Conservation (phyloP, 1,284 basidiomycete species). For the Blastosporella zonata region DNA sequence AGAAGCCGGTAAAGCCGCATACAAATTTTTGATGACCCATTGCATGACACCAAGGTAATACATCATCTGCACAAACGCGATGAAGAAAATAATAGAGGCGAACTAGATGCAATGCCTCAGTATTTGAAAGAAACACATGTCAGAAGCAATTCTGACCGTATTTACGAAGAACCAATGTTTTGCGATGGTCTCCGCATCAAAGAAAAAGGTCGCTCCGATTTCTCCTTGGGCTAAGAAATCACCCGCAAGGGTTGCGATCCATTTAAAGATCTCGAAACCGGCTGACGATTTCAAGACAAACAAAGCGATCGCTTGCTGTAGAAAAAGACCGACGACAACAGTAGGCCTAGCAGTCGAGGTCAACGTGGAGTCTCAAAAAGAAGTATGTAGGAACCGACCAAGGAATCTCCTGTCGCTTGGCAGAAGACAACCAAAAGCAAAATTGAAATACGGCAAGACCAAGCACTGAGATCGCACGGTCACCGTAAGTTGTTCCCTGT, state of each 20-base stretch:
- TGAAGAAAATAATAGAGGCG: slow-evolving; percentile 79
- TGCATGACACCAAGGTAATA: slow-evolving; percentile 88
- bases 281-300: slow-evolving; percentile 82
- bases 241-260: slow-evolving; percentile 72
- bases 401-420: slow-evolving; percentile 56
- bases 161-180: slow-evolving; percentile 83
- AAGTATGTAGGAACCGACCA: slow-evolving; percentile 44
- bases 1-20: slow-evolving; percentile 24
- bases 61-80: slow-evolving; percentile 85
- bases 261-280: slow-evolving; percentile 79
- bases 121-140: background rate
- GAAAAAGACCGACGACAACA: slow-evolving; percentile 79
- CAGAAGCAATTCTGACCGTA: slow-evolving; percentile 38
- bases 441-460: slow-evolving; percentile 77
- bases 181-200: slow-evolving; percentile 54
- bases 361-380: background rate
- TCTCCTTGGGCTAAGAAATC: slow-evolving; percentile 68
- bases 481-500: slow-evolving; percentile 66
- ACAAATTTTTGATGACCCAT: slow-evolving; percentile 84
- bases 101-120: slow-evolving; percentile 40
- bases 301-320: slow-evolving; percentile 81
- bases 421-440: slow-evolving; percentile 65
- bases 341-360: slow-evolving; percentile 55
- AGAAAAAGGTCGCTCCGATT: slow-evolving; percentile 76
- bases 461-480: slow-evolving; percentile 78